These are phyloP conservation scores for Candida cerambycidarum DNA, from an alignment of 805 yeast genomes.

Conservation along the genomic window DNA sequence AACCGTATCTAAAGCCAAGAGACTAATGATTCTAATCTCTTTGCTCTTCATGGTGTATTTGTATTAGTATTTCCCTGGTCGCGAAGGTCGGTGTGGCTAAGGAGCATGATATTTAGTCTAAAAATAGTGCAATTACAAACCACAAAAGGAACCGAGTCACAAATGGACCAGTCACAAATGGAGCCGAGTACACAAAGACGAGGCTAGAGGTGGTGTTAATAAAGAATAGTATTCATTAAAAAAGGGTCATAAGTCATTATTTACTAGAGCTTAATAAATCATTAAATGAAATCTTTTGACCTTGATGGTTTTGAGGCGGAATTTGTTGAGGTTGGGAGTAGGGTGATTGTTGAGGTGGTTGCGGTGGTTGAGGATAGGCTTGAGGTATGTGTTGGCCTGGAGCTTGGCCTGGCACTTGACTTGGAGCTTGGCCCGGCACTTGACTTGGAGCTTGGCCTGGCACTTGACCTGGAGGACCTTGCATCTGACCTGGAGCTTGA, in stretches of 20 bases:
- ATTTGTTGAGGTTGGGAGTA: slow-evolving; percentile 6
- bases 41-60: slow-evolving; percentile 49
- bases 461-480: background rate
- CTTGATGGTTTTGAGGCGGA: slow-evolving; percentile 15
- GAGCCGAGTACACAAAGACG: too few relatives aligned
- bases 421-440: background rate
- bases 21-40: slow-evolving; percentile 68
- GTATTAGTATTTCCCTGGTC: too few relatives aligned
- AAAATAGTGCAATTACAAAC: too few relatives aligned
- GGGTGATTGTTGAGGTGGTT: slow-evolving; percentile 12
- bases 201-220: background rate
- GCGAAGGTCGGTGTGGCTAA: too few relatives aligned
- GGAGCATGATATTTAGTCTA: too few relatives aligned
- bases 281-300: slow-evolving; percentile 41
- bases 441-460: background rate
- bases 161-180: background rate
- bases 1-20: slow-evolving; percentile 71
- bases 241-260: slow-evolving; percentile 12
- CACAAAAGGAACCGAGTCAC: background rate
- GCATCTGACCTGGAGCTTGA: background rate
- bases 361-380: background rate
- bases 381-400: background rate
- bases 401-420: background rate
- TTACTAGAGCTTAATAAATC: slow-evolving; percentile 36
- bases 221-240: slow-evolving; percentile 6